Evolutionary conservation across 495 filamentous ascomycete genomes (phyloP).

Genomic region (Barbatosphaeria neglecta): DNA sequence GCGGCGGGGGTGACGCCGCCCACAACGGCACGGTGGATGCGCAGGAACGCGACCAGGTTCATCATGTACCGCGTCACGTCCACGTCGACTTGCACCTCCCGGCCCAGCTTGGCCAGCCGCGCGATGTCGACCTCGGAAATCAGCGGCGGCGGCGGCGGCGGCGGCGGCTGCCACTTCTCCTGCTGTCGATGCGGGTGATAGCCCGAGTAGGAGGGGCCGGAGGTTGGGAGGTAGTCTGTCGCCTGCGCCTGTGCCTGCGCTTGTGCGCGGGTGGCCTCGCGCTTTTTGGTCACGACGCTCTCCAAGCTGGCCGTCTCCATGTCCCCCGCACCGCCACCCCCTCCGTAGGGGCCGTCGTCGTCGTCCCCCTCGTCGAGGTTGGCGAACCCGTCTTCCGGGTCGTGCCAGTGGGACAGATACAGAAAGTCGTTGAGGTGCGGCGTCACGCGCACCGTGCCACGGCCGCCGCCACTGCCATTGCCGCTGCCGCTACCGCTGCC

Average conservation of each 20-base stretch:
- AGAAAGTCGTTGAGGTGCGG: conserved; percentile 67
- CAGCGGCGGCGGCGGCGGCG: conserved; percentile 1
- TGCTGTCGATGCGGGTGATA: neutral
- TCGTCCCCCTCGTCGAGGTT: conserved; percentile 50
- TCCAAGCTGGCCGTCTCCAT: conserved; percentile 15
- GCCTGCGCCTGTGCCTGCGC: neutral
- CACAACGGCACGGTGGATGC: conserved; percentile 71
- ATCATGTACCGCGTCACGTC: conserved; percentile 73
- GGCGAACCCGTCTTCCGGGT: conserved; percentile 55
- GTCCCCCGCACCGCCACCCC: conserved; percentile 16
- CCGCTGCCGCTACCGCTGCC: too few species aligned
- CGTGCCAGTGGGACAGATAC: conserved; percentile 80
- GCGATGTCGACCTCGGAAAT: conserved; percentile 26
- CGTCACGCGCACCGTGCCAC: conserved; percentile 31
- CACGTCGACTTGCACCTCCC: conserved; percentile 20
- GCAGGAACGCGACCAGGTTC: conserved; percentile 75
- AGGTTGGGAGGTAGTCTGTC: neutral
- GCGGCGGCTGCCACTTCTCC: neutral
- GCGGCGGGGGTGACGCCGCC: conserved; percentile 67
- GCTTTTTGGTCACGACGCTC: conserved; percentile 21
- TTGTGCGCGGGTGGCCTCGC: neutral
- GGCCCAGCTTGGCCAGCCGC: conserved; percentile 19
- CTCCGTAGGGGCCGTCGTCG: conserved; percentile 14
- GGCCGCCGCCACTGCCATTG: conserved; percentile 16
- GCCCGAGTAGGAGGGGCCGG: too few species aligned